Base-by-base conservation (phyloP, 306 rosid genomes). In the Dalbergia oliveri region DNA sequence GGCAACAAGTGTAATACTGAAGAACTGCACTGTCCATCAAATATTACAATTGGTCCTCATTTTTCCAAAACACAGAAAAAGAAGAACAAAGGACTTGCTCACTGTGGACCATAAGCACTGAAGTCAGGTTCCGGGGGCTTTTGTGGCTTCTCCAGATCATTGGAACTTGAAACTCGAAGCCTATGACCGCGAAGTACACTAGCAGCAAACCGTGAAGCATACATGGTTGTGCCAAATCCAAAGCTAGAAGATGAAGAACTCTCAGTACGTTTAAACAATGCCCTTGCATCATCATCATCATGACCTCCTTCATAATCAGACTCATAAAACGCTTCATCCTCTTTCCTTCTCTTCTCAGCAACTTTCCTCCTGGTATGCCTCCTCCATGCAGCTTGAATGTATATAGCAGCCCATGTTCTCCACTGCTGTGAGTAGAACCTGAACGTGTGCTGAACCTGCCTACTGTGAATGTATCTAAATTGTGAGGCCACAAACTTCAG, bases 341-440 rank as follows among this genome's bases (percentile, higher is more conserved):
- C 97, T 65, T 82, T 89, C 31, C 89, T 82, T 16, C 82, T 80
- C 1, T 65, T 80, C 72, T 88, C 92, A 0, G 83, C 83, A 7
- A 50, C 8, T 69, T 76, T 90, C 72, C 97, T 80, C 85, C 86
- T 81, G 8, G 73, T 3, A 75, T 93, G 84, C 5, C 90, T 82
- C 39, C 97, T 83, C 97, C 97, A 94, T 0, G 95, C 91, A 4
- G 97, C 88, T 79, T 94, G 97, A 51, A 94, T 92, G 72, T 91
- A 94, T 85, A 86, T 82, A 9, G 98, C 88, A 19, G 95, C 97
- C 99, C 97, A 94, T 0, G 99, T 92, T 77, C 99, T 80, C 99
- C 99, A 94, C 33, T 93, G 99, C 88, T 93, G 97, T 0, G 97
- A 94, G 91, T 92, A 92, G 84, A 92, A 94, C 6, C 97, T 87